Evolutionary conservation across 768 basidiomycete genomes (phyloP), one percentile per base, ranked within the genome.

Genomic region (Agaricus subrufescens): DNA sequence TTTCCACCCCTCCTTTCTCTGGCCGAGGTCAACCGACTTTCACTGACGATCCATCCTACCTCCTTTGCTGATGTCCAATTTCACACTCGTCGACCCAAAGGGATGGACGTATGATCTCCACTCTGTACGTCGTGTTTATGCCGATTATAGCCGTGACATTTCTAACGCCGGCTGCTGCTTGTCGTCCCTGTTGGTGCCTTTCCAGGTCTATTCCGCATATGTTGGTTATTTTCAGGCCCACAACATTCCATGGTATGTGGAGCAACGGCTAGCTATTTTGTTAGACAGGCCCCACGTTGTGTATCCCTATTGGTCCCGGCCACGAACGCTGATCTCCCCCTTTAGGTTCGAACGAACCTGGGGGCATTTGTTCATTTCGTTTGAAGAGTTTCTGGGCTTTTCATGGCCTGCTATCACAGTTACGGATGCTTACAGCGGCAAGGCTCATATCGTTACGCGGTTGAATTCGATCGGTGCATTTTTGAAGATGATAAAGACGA

Each of bases 61-160:
- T 40, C 23, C 30, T 47, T 25, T 15, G 29, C 29, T 39, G 19
- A 86, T 85, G 86, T 71, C 83, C 31, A 84, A 89, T 66, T 88
- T 88, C 66, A 82, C 82, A 23, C 71, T 89, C 23, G 89, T 90
- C 43, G 85, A 89, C 59, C 86, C 86, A 15, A 77, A 75, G 58
- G 88, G 87, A 23, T 92, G 90, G 89, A 83, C 87, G 63, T 89
- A 83, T 61, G 88, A 91, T 68, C 77, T 90, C 4, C 86, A 88
- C 62, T 88, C 87, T 46, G 89, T 91, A 59, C 55, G 84, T 74
- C 19, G 19, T 19, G 19, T 9, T 57, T n/a, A 7, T 34, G 15
- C 25, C 26, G 30, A 39, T n/a, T 60, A 12, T 38, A 53, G 12
- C 27, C 27, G 25, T 44, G 47, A 46, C 54, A 53, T 27, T 14